A percentile compares a stretch with the other conserved stretches of the same genome.
phyloP scores from a whole-genome alignment of 2,329 filamentous ascomycete species.

The Scedosporium minutisporum region DNA sequence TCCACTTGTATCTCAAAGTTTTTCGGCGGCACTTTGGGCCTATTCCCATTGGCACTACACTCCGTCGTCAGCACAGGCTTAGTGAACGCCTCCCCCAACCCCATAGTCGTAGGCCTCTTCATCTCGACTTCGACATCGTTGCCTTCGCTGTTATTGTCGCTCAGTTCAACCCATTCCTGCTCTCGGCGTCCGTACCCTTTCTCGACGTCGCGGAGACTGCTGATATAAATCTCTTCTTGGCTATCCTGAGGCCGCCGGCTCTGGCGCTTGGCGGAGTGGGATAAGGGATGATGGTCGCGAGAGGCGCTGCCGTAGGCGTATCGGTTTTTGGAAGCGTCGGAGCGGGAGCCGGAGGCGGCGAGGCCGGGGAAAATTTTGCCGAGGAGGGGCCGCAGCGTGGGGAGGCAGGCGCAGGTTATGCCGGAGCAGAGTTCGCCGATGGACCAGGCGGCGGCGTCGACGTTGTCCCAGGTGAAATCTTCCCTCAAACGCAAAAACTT shows the following conservation, averaged over 20 bases:
- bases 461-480: constrained; percentile 15
- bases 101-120: background rate
- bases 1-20: background rate
- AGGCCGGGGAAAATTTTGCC: constrained; percentile 16
- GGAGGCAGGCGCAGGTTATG: constrained; percentile 14
- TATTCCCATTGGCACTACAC: background rate
- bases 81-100: background rate
- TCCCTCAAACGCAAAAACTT: constrained; percentile 10
- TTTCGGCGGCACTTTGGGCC: background rate
- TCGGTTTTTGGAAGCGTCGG: background rate
- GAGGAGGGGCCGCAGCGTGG: constrained; percentile 15
- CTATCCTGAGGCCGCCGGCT: constrained; percentile 2
- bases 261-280: constrained; percentile 7
- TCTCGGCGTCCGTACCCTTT: background rate
- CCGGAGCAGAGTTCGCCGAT: constrained; percentile 15
- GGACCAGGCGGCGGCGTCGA: constrained; percentile 16
- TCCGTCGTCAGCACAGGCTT: background rate
- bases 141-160: background rate
- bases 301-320: background rate
- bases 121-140: background rate
- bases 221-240: constrained; percentile 1
- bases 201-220: background rate
- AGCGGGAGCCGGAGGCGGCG: background rate
- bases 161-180: background rate
- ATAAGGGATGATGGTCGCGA: background rate